A percentile compares a stretch with the other conserved stretches of the same genome.
Evolutionary conservation across 129 eudicot species (phyloP).

Genomic region (Scalesia atractyloides): DNA sequence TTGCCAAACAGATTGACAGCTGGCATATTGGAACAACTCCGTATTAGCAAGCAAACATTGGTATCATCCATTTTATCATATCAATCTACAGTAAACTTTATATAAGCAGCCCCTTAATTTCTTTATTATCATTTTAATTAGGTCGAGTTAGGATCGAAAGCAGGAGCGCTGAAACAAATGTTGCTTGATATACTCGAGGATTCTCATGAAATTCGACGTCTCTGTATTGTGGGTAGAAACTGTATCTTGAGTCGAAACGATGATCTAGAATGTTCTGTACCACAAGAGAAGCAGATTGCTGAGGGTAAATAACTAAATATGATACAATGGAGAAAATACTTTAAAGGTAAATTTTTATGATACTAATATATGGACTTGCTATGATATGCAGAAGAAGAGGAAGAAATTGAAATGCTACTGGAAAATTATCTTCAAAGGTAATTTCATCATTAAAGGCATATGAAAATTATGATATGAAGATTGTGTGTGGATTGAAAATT

Average conservation of each 20-base stretch:
- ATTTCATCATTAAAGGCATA: conserved; percentile 20
- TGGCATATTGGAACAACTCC: conserved; percentile 85
- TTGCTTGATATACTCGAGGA: conserved; percentile 96
- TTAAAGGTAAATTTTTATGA: neutral
- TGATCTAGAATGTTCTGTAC: conserved; percentile 77
- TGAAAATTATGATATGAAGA: neutral
- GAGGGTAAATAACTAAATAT: conserved; percentile 79
- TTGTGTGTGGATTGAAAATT: conserved; percentile 11
- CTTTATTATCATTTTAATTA: conserved; percentile 17
- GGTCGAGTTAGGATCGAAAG: conserved; percentile 94
- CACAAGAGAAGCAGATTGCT: conserved; percentile 85
- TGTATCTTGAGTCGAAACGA: conserved; percentile 64
- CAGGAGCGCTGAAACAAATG: conserved; percentile 97
- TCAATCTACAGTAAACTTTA: conserved; percentile 9
- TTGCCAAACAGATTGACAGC: conserved; percentile 91
- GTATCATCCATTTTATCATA: conserved; percentile 37
- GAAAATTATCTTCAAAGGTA: conserved; percentile 98
- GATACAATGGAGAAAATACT: neutral
- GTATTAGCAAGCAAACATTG: conserved; percentile 94
- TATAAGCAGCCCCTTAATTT: neutral
- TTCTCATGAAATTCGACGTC: conserved; percentile 88
- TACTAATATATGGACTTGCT: conserved; percentile 8
- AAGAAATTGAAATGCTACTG: conserved; percentile 98
- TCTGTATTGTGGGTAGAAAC: conserved; percentile 91
- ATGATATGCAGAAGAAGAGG: conserved; percentile 88